Evolutionary conservation across 2,329 filamentous ascomycete genomes (phyloP).

Genomic region (Botrytis deweyae): DNA sequence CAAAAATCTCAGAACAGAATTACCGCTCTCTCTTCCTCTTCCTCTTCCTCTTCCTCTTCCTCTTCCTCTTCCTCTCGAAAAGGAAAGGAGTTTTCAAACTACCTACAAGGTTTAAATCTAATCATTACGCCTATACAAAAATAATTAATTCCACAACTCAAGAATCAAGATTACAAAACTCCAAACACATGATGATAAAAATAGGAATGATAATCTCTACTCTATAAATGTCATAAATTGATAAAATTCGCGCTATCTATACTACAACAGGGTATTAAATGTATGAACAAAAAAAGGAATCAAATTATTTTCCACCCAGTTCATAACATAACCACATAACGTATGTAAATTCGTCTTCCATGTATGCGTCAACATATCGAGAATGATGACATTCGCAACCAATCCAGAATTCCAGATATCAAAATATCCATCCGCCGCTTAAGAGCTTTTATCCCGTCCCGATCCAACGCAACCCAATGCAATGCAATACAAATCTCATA

Average conservation of each 20-base stretch:
- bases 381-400: not conserved
- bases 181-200: too few relatives aligned
- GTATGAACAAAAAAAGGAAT: not conserved
- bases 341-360: not conserved
- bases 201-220: not conserved
- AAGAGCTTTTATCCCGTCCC: not conserved
- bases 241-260: too few relatives aligned
- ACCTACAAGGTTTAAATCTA: too few relatives aligned
- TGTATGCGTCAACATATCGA: not conserved
- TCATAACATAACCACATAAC: not conserved
- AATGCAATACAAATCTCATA: conserved; percentile 1
- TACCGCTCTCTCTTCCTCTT: too few relatives aligned
- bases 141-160: too few relatives aligned
- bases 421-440: not conserved
- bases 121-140: too few relatives aligned
- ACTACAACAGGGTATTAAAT: conserved; percentile 1
- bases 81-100: too few relatives aligned
- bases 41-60: too few relatives aligned
- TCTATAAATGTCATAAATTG: not conserved
- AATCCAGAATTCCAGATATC: not conserved
- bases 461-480: not conserved
- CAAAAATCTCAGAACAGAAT: too few relatives aligned
- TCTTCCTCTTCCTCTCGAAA: too few relatives aligned
- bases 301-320: not conserved
- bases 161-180: too few relatives aligned